Evolutionary conservation across 2,329 filamentous ascomycete genomes (phyloP).

Genomic region (Apiospora koreana): DNA sequence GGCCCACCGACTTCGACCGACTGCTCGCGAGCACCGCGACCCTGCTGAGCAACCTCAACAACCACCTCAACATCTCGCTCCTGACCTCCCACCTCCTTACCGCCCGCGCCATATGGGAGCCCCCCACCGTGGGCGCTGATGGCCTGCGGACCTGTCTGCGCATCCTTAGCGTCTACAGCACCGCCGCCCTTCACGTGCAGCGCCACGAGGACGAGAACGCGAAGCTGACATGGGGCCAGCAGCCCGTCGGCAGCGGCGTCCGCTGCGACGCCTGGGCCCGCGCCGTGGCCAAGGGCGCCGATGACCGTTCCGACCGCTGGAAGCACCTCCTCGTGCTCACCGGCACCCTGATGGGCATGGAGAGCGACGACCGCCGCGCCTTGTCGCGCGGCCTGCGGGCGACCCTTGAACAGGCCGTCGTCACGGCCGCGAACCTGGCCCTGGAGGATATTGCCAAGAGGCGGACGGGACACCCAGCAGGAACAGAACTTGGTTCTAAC

Average conservation of each 20-base stretch:
- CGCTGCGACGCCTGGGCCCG: constrained; percentile 55
- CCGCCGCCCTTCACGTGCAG: constrained; percentile 59
- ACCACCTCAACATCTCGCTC: constrained; percentile 73
- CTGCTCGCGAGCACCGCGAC: constrained; percentile 67
- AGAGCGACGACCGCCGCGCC: constrained; percentile 62
- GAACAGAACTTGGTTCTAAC: constrained; percentile 39
- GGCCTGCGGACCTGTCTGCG: constrained; percentile 64
- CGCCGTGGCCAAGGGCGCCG: constrained; percentile 58
- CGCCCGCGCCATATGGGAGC: constrained; percentile 68
- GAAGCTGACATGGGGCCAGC: constrained; percentile 26
- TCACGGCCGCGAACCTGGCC: constrained; percentile 75
- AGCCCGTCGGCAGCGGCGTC: constrained; percentile 43
- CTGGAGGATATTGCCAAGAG: constrained; percentile 45
- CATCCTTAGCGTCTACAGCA: constrained; percentile 72
- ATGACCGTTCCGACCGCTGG: constrained; percentile 68
- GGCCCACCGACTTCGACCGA: constrained; percentile 52
- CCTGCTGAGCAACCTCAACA: constrained; percentile 69
- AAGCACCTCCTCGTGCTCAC: constrained; percentile 80
- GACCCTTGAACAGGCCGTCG: constrained; percentile 72
- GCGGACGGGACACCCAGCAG: constrained; percentile 21
- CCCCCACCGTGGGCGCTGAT: constrained; percentile 44
- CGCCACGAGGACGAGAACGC: constrained; percentile 47
- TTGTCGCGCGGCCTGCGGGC: constrained; percentile 64
- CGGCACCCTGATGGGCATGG: constrained; percentile 77
- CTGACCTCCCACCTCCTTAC: constrained; percentile 72